Conservation (phyloP, 148 eudicot genomes). For the Polygonum aviculare region DNA sequence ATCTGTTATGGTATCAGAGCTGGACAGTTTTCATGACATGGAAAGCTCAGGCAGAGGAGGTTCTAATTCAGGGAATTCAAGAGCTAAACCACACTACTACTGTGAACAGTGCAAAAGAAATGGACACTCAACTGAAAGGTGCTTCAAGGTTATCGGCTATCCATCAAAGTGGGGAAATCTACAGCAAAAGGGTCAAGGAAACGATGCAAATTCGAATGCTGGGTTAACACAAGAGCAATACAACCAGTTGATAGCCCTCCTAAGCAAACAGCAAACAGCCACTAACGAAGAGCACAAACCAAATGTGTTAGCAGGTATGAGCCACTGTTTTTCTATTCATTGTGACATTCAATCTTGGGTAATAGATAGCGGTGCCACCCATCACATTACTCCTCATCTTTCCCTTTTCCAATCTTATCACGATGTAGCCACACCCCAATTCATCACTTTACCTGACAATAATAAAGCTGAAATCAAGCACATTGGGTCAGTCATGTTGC, state of each 20-base stretch:
- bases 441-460: not conserved
- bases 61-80: too few species aligned
- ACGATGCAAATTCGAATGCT: not conserved
- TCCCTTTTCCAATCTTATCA: not conserved
- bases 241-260: not conserved
- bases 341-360: not conserved
- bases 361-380: not conserved
- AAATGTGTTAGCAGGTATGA: not conserved
- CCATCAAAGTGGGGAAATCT: too few species aligned
- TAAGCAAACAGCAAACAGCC: not conserved
- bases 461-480: not conserved
- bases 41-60: too few species aligned
- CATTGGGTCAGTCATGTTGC: not conserved
- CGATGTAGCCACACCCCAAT: too few species aligned
- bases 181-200: too few species aligned
- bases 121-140: too few species aligned
- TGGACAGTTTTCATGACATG: too few species aligned
- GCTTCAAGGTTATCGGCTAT: too few species aligned
- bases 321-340: not conserved
- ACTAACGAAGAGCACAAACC: not conserved
- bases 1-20: too few species aligned
- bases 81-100: too few species aligned
- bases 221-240: not conserved
- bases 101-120: too few species aligned
- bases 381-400: not conserved